These are phyloP conservation scores for Epichloe sylvatica DNA, from an alignment of 2,329 filamentous ascomycete species.

Conservation along the genomic window DNA sequence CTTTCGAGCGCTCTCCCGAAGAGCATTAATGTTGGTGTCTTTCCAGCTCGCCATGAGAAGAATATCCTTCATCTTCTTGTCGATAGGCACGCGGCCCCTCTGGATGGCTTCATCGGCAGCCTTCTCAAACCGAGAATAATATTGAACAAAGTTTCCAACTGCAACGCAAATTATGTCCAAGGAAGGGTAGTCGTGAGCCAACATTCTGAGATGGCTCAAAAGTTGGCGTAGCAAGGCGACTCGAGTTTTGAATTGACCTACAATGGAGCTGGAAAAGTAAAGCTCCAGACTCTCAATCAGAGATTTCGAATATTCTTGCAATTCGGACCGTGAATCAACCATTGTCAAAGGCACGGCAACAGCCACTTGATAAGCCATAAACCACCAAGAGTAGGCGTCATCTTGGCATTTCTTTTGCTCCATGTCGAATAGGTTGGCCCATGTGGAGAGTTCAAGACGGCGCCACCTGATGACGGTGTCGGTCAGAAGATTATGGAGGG, in stretches of 20 bases:
- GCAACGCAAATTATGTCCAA: slow-evolving; percentile 48
- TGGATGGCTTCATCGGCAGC: slow-evolving; percentile 50
- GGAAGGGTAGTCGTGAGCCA: slow-evolving; percentile 43
- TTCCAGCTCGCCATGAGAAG: slow-evolving; percentile 93
- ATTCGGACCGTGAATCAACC: slow-evolving; percentile 40
- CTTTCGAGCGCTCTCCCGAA: slow-evolving; percentile 76
- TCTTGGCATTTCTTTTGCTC: slow-evolving; percentile 64
- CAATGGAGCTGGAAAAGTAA: slow-evolving; percentile 65
- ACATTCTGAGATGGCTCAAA: slow-evolving; percentile 48
- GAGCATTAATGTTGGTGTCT: slow-evolving; percentile 82
- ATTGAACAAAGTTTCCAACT: slow-evolving; percentile 61
- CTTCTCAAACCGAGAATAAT: slow-evolving; percentile 58
- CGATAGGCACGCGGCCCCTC: slow-evolving; percentile 58
- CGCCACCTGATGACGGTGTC: slow-evolving; percentile 77
- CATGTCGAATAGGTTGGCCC: slow-evolving; percentile 76
- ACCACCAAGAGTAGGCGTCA: slow-evolving; percentile 87
- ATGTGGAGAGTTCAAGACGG: slow-evolving; percentile 79
- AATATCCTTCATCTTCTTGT: slow-evolving; percentile 88
- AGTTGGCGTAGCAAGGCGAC: slow-evolving; percentile 55
- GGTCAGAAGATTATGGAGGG: slow-evolving; percentile 66
- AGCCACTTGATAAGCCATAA: slow-evolving; percentile 82
- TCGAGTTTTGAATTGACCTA: slow-evolving; percentile 68
- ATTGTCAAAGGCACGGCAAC: slow-evolving; percentile 61
- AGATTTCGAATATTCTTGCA: slow-evolving; percentile 50
- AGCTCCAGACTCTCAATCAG: slow-evolving; percentile 63